phyloP scores from a whole-genome alignment of 1,284 basidiomycete genomes.

The Ganoderma resinaceum region DNA sequence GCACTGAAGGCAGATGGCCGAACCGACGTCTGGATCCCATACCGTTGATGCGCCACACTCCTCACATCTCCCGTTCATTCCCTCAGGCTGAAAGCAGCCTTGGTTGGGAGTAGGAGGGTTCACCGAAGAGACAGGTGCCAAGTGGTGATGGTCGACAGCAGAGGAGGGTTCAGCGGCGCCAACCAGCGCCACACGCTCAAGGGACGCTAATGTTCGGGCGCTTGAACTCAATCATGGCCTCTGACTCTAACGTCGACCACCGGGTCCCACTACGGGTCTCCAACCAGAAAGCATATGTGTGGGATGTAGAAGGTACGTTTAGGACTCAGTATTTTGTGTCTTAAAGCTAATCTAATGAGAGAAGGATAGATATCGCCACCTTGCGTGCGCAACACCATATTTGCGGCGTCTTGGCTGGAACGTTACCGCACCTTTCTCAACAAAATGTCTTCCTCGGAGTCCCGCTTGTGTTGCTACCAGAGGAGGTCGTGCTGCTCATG shows the following conservation, averaged over 20 bases:
- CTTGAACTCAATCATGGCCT: conserved; percentile 22
- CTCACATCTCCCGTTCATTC: conserved; percentile 47
- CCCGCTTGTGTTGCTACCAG: conserved; percentile 88
- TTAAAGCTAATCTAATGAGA: conserved; percentile 24
- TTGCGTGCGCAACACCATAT: conserved; percentile 84
- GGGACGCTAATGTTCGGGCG: conserved; percentile 21
- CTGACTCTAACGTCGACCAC: conserved; percentile 28
- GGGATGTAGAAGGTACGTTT: conserved; percentile 75
- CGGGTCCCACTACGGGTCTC: conserved; percentile 60
- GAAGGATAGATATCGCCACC: conserved; percentile 72
- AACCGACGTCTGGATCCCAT: conserved; percentile 63
- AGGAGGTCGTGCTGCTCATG: conserved; percentile 91
- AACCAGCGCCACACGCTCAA: not conserved
- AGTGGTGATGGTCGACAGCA: conserved; percentile 18
- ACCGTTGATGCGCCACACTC: conserved; percentile 60
- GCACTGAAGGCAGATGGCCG: conserved; percentile 67
- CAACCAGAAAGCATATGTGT: conserved; percentile 76
- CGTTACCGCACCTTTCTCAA: conserved; percentile 93
- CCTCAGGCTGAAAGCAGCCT: conserved; percentile 21
- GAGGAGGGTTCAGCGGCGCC: not conserved
- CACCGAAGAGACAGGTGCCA: not conserved
- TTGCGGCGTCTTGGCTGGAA: conserved; percentile 88
- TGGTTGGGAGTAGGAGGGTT: not conserved
- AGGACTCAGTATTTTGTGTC: not conserved
- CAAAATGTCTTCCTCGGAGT: conserved; percentile 97